Evolutionary conservation across 805 yeast species (phyloP).

Genomic region (Candida ovalis): DNA sequence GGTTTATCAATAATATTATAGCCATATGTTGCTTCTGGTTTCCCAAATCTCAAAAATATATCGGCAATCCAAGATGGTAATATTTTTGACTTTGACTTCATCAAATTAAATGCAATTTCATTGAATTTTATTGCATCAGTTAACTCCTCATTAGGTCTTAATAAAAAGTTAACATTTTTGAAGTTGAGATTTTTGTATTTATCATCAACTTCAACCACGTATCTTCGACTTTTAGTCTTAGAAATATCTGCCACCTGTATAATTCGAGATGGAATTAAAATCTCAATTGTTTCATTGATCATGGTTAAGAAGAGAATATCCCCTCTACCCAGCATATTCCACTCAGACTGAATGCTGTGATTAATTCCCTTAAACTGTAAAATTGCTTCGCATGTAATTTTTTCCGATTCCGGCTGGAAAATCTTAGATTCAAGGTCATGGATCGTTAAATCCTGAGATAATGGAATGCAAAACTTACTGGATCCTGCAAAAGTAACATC

Average conservation of each 20-base stretch:
- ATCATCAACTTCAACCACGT: conserved; percentile 1
- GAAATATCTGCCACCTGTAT: neutral
- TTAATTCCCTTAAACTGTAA: conserved; percentile 10
- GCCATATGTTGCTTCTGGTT: conserved; percentile 14
- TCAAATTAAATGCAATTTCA: neutral
- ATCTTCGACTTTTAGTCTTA: conserved; percentile 3
- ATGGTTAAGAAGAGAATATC: conserved; percentile 1
- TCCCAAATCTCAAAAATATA: conserved; percentile 32
- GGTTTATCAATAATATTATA: conserved; percentile 8
- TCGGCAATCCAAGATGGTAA: conserved; percentile 36
- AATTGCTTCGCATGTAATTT: conserved; percentile 1
- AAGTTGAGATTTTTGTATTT: neutral
- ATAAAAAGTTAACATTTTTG: neutral
- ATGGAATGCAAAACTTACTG: conserved; percentile 11
- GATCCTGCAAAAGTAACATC: conserved; percentile 1
- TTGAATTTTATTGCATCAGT: neutral
- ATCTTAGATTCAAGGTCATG: neutral
- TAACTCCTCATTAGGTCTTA: conserved; percentile 2
- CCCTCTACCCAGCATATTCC: conserved; percentile 6
- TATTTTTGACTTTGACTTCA: neutral
- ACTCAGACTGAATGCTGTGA: conserved; percentile 5
- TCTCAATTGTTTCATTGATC: neutral
- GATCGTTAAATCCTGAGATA: neutral
- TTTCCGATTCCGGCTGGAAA: neutral
- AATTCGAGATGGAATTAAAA: conserved; percentile 2